A percentile compares a stretch with the other conserved stretches of the same genome.
phyloP scores from a whole-genome alignment of 164 flowering plant species.

The Magnolia sinica region DNA sequence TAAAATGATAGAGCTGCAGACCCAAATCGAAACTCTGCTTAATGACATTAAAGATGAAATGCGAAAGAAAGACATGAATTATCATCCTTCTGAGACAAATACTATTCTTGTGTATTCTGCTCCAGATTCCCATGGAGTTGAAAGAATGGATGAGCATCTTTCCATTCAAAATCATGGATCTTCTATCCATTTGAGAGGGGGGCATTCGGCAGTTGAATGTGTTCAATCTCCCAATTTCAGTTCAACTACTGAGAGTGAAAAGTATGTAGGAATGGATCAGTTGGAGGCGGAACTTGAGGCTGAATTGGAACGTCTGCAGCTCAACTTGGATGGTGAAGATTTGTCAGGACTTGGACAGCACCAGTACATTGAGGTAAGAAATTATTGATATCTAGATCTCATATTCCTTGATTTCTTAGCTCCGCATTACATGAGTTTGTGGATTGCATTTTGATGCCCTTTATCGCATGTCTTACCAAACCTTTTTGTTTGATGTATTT shows the following conservation, averaged over 20 bases:
- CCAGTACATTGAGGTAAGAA: conserved; percentile 32
- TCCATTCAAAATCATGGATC: conserved; percentile 12
- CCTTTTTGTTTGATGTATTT: no score
- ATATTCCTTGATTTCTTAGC: not conserved
- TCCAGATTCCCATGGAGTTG: conserved; percentile 18
- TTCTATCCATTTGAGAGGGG: conserved; percentile 8
- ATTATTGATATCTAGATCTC: not conserved
- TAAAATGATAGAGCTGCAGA: conserved; percentile 46
- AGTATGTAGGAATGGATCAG: conserved; percentile 31
- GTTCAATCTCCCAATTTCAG: conserved; percentile 8
- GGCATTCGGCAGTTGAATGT: not conserved
- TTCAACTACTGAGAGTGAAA: conserved; percentile 8
- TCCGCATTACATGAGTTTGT: no score
- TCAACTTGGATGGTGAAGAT: conserved; percentile 35
- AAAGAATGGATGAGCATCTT: conserved; percentile 12
- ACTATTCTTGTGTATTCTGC: conserved; percentile 15
- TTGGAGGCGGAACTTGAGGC: conserved; percentile 65
- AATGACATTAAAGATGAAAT: conserved; percentile 36
- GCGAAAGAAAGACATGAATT: conserved; percentile 20
- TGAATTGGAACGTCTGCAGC: conserved; percentile 57
- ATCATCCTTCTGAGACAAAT: conserved; percentile 10
- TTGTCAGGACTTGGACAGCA: conserved; percentile 8
- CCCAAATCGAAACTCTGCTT: conserved; percentile 46
- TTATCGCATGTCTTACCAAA: no score
- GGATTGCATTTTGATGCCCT: no score